Evolutionary conservation across 345 rosid genomes (phyloP).

Genomic region (Populus tremula): DNA sequence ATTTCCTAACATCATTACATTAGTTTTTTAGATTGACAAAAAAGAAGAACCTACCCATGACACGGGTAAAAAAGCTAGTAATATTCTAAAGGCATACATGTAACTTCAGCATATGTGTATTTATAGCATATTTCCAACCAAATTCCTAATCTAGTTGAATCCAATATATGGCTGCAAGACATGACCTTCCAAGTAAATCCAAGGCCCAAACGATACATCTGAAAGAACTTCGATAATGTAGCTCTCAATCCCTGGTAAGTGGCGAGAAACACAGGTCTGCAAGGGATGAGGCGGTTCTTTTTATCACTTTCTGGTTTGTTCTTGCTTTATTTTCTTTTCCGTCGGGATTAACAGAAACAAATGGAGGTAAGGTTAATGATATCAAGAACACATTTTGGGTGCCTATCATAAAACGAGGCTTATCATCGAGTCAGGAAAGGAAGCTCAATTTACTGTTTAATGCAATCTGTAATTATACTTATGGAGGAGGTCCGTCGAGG

Average conservation of each 20-base stretch:
- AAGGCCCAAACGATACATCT: not conserved
- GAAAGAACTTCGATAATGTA: not conserved
- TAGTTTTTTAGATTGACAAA: too few species aligned
- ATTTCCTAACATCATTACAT: too few species aligned
- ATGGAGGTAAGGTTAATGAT: not conserved
- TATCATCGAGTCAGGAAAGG: too few species aligned
- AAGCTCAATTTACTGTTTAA: too few species aligned
- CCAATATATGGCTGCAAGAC: too few species aligned
- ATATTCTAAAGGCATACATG: too few species aligned
- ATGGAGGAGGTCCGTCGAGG: not conserved
- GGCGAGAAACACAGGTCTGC: not conserved
- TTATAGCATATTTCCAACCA: too few species aligned
- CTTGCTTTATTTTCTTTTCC: not conserved
- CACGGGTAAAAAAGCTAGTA: too few species aligned
- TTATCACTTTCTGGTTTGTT: not conserved
- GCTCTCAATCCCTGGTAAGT: not conserved
- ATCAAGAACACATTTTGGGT: not conserved
- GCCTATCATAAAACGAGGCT: not conserved
- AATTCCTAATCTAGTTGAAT: too few species aligned
- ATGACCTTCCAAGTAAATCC: not conserved
- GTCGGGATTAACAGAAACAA: not conserved
- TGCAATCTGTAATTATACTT: not conserved
- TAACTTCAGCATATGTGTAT: too few species aligned
- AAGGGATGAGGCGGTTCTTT: not conserved
- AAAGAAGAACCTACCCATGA: too few species aligned